phyloP scores from a whole-genome alignment of 2,329 filamentous ascomycete genomes.

The Trichophyton benhamiae region DNA sequence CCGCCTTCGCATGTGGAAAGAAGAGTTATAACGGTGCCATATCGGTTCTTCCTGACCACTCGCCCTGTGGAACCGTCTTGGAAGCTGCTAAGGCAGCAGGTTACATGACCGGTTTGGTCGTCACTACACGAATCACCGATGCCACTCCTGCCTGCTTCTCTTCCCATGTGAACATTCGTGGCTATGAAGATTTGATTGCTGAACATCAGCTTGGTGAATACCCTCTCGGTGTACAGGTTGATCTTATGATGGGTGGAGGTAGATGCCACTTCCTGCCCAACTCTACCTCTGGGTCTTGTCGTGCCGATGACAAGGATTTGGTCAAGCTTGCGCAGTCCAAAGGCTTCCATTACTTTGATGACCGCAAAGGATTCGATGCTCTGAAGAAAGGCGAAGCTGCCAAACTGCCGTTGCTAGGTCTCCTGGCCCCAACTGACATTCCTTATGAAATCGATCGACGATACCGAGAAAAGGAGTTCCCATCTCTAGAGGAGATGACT shows the following conservation, averaged over 20 bases:
- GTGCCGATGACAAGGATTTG: slow-evolving; percentile 65
- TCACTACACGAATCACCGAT: slow-evolving; percentile 89
- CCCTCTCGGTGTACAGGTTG: slow-evolving; percentile 72
- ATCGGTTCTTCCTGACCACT: slow-evolving; percentile 69
- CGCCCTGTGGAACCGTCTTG: slow-evolving; percentile 80
- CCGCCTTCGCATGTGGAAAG: slow-evolving; percentile 79
- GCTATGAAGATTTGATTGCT: slow-evolving; percentile 81
- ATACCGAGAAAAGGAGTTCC: slow-evolving; percentile 66
- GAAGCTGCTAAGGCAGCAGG: slow-evolving; percentile 88
- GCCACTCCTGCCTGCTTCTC: slow-evolving; percentile 94
- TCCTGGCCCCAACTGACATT: slow-evolving; percentile 72
- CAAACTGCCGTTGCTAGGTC: slow-evolving; percentile 69
- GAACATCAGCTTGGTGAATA: slow-evolving; percentile 84
- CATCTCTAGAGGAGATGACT: slow-evolving; percentile 88
- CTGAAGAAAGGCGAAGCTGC: slow-evolving; percentile 55
- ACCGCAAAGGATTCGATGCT: slow-evolving; percentile 61
- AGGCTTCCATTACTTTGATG: slow-evolving; percentile 67
- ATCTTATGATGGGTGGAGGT: slow-evolving; percentile 86
- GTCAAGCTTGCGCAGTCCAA: slow-evolving; percentile 59
- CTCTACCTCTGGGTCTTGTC: slow-evolving; percentile 65
- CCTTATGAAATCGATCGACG: slow-evolving; percentile 89
- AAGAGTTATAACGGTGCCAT: slow-evolving; percentile 99
- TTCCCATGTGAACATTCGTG: slow-evolving; percentile 66
- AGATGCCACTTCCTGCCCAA: slow-evolving; percentile 89
- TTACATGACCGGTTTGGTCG: slow-evolving; percentile 85